phyloP scores from a whole-genome alignment of 305 asterid genomes.

The Stenogyne calaminthoides region DNA sequence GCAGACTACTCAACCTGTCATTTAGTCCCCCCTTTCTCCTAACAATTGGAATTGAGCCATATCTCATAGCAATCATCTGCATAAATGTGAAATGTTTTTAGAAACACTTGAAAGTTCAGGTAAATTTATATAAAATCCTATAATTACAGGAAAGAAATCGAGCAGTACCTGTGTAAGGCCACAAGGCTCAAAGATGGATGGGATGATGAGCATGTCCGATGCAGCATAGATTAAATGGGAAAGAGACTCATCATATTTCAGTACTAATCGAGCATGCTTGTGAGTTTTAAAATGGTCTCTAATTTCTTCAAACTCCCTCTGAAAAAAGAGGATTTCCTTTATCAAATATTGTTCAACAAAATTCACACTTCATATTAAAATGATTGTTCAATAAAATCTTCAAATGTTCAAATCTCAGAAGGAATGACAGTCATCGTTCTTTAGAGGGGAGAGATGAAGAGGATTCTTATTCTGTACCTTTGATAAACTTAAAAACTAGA shows the following conservation, averaged over 20 bases:
- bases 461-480: background rate
- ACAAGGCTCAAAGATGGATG: constrained; percentile 97
- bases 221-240: constrained; percentile 90
- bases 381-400: constrained; percentile 1
- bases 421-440: background rate
- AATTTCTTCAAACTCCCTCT: constrained; percentile 95
- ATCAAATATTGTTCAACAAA: constrained; percentile 24
- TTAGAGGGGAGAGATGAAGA: background rate
- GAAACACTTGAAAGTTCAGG: background rate
- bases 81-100: constrained; percentile 13
- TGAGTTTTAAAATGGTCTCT: constrained; percentile 63
- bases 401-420: background rate
- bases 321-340: constrained; percentile 26
- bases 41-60: constrained; percentile 88
- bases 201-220: constrained; percentile 91
- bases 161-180: constrained; percentile 92
- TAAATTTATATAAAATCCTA: background rate
- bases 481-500: background rate
- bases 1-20: constrained; percentile 66
- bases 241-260: constrained; percentile 93
- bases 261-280: constrained; percentile 68
- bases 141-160: constrained; percentile 19
- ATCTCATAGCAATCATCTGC: constrained; percentile 99
- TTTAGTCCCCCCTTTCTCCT: constrained; percentile 96
- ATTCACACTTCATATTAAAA: background rate